Conservation (phyloP, 2,329 filamentous ascomycete genomes). For the Cladosporium halotolerans region DNA sequence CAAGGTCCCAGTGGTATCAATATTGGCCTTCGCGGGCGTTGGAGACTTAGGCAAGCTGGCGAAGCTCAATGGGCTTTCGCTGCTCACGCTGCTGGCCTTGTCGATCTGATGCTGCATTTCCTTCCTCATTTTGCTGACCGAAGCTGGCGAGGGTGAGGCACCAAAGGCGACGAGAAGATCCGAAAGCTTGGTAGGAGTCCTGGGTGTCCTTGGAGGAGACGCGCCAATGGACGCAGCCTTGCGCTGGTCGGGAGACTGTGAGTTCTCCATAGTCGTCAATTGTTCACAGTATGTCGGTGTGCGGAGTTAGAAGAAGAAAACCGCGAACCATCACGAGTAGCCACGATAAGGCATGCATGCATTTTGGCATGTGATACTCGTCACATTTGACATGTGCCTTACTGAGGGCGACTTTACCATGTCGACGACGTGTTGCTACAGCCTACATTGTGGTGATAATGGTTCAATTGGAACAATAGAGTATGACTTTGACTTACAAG, state of each 20-base stretch:
- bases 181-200: conserved; percentile 7
- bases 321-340: not conserved
- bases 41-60: not conserved
- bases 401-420: not conserved
- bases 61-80: not conserved
- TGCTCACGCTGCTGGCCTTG: not conserved
- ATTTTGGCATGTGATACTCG: not conserved
- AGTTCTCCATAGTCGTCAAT: not conserved
- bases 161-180: conserved; percentile 26
- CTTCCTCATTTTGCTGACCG: conserved; percentile 21
- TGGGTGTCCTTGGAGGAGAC: not conserved
- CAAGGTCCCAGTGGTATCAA: not conserved
- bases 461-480: too few species aligned
- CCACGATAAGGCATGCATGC: not conserved
- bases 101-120: conserved; percentile 9
- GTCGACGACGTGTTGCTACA: too few species aligned
- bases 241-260: not conserved
- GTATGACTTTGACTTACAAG: too few species aligned
- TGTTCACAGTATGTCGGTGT: not conserved
- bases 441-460: too few species aligned
- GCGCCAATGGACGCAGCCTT: not conserved
- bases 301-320: not conserved
- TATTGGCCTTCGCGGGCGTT: not conserved
- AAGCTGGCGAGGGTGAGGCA: conserved; percentile 20
- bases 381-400: not conserved